These are phyloP conservation scores for Lagenaria siceraria DNA, from an alignment of 306 rosid genomes.

Conservation along the genomic window DNA sequence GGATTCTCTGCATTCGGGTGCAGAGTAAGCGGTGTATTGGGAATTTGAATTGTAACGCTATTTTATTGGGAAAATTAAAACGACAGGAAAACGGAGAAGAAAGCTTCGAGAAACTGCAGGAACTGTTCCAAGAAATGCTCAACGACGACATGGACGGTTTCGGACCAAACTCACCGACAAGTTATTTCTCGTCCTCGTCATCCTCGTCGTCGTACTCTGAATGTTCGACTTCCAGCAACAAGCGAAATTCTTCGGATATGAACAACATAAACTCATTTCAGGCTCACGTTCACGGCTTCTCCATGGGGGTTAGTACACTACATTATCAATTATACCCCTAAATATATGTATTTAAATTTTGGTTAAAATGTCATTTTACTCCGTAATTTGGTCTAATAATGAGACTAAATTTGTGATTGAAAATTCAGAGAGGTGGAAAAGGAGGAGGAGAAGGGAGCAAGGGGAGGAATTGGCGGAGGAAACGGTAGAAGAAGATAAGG, in stretches of 20 bases:
- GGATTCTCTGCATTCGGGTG: no score
- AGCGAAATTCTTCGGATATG: slow-evolving; percentile 47
- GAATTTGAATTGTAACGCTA: no score
- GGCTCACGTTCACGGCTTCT: slow-evolving; percentile 34
- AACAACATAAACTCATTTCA: neutral
- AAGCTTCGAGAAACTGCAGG: slow-evolving; percentile 72
- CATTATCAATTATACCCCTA: neutral
- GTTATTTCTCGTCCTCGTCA: slow-evolving; percentile 25
- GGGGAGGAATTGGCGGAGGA: slow-evolving; percentile 31
- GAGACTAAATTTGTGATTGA: neutral
- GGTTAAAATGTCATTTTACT: no score
- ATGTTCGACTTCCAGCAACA: slow-evolving; percentile 37
- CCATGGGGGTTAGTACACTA: slow-evolving; percentile 59
- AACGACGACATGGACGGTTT: slow-evolving; percentile 31
- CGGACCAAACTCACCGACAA: slow-evolving; percentile 16
- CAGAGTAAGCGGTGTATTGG: no score
- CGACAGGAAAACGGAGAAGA: slow-evolving; percentile 63
- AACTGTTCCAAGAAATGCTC: slow-evolving; percentile 76
- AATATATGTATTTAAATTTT: neutral
- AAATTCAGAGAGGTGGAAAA: slow-evolving; percentile 17
- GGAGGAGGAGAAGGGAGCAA: slow-evolving; percentile 31
- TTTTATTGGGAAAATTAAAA: neutral
- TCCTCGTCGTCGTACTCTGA: slow-evolving; percentile 26
- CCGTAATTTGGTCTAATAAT: no score
- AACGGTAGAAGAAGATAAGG: slow-evolving; percentile 23